A percentile compares a stretch with the other conserved stretches of the same genome.
phyloP scores from a whole-genome alignment of 2,329 filamentous ascomycete genomes.

The Colletotrichum navitas region DNA sequence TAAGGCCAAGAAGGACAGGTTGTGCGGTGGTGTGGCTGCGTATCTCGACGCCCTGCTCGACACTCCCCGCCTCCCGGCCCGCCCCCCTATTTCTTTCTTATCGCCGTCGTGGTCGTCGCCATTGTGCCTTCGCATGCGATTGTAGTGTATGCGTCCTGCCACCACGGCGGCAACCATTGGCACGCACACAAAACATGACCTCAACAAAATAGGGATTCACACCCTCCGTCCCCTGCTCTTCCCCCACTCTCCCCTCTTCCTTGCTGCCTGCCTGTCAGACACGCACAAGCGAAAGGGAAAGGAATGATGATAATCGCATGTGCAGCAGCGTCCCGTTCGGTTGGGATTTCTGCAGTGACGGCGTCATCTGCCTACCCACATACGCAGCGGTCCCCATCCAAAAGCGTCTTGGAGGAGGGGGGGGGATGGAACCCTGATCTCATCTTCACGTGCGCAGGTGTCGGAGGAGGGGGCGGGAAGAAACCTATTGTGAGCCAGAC shows the following conservation, averaged over 20 bases:
- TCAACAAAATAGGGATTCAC: background rate
- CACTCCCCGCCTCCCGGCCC: too few relatives aligned
- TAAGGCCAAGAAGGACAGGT: background rate
- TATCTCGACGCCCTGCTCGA: background rate
- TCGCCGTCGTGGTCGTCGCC: background rate
- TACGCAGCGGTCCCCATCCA: background rate
- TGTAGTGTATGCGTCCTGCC: background rate
- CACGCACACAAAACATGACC: background rate
- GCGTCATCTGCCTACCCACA: background rate
- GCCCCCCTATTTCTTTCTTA: background rate
- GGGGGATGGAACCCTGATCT: background rate
- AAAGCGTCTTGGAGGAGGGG: background rate
- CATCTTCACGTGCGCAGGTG: background rate
- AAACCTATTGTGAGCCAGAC: background rate
- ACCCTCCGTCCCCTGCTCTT: background rate
- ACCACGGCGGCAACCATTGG: background rate
- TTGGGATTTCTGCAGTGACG: constrained; percentile 12
- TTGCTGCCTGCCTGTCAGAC: background rate
- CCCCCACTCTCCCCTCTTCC: background rate
- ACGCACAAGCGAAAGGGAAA: background rate
- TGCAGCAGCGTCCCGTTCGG: constrained; percentile 10
- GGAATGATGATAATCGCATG: too few relatives aligned
- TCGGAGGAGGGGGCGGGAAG: background rate
- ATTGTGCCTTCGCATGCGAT: background rate
- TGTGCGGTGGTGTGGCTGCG: constrained; percentile 1